Conservation (phyloP, 78 protist genomes). For the Chrysochromulina tobinii region DNA sequence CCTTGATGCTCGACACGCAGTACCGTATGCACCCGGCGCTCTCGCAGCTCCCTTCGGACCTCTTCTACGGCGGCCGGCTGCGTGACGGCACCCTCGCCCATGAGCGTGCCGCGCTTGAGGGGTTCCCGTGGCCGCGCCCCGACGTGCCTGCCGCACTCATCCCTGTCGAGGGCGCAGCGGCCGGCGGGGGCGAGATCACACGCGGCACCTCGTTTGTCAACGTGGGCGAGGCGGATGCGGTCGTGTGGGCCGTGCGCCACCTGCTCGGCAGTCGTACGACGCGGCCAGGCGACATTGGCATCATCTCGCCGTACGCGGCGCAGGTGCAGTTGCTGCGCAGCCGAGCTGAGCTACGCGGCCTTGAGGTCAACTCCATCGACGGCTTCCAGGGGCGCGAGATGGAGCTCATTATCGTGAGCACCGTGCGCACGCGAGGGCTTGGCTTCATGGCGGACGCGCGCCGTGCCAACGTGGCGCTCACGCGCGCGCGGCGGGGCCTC, state of each 20-base stretch:
- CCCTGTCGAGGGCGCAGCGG: not conserved
- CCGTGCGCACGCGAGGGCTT: not conserved
- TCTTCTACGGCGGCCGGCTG: constrained; percentile 19
- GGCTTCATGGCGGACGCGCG: constrained; percentile 75
- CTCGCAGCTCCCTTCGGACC: constrained; percentile 13
- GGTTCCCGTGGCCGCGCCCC: constrained; percentile 30
- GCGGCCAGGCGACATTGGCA: not conserved
- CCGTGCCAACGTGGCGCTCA: constrained; percentile 86
- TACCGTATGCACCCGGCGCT: constrained; percentile 70
- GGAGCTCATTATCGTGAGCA: not conserved
- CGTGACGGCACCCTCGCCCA: not conserved
- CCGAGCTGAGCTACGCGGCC: not conserved
- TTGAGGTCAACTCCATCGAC: constrained; percentile 37
- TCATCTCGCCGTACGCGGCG: not conserved
- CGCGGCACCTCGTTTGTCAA: constrained; percentile 1
- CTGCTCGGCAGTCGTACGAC: not conserved
- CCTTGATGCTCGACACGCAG: constrained; percentile 33
- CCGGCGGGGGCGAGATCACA: not conserved
- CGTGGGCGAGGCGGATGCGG: not conserved
- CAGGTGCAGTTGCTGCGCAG: not conserved
- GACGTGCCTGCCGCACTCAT: constrained; percentile 20
- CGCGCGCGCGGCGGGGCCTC: constrained; percentile 79
- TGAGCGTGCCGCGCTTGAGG: not conserved
- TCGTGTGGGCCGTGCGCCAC: no score
- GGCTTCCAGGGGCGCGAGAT: constrained; percentile 45